Evolutionary conservation across 1,139 yeast species (phyloP).

Genomic region (Kodamaea derodonti): DNA sequence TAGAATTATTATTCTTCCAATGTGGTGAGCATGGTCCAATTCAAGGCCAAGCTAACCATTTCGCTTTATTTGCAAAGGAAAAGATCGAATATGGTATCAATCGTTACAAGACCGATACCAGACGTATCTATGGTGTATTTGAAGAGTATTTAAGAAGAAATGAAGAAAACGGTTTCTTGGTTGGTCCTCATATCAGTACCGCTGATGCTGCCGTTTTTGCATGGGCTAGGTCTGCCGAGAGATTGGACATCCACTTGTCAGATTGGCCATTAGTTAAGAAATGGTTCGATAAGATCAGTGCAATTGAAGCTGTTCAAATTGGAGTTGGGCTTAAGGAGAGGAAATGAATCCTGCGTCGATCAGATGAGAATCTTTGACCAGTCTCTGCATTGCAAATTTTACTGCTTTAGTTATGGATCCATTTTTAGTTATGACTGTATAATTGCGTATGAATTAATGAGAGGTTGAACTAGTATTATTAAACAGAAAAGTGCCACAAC

Average conservation of each 20-base stretch:
- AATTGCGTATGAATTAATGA: no score
- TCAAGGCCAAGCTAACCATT: conserved; percentile 57
- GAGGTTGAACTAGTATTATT: no score
- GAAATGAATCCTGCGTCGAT: no score
- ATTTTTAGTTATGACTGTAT: no score
- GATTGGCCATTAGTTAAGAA: conserved; percentile 40
- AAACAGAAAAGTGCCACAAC: no score
- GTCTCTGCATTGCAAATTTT: no score
- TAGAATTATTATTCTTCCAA: conserved; percentile 53
- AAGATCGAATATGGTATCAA: conserved; percentile 48
- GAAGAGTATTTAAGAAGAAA: conserved; percentile 42
- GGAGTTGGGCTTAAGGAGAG: no score
- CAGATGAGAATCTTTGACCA: no score
- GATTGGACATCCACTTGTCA: conserved; percentile 31
- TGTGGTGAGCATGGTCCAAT: conserved; percentile 59
- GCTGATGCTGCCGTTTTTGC: conserved; percentile 55
- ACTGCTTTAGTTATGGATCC: no score
- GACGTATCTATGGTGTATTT: conserved; percentile 49
- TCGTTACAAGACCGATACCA: conserved; percentile 49
- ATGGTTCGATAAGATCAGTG: conserved; percentile 40
- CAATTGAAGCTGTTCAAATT: conserved; percentile 33
- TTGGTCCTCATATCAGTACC: conserved; percentile 51
- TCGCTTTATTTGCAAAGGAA: conserved; percentile 38
- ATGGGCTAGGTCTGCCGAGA: conserved; percentile 23
- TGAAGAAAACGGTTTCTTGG: conserved; percentile 43